These are phyloP conservation scores for Vigna radiata DNA, from an alignment of 306 rosid genomes.

Conservation along the genomic window DNA sequence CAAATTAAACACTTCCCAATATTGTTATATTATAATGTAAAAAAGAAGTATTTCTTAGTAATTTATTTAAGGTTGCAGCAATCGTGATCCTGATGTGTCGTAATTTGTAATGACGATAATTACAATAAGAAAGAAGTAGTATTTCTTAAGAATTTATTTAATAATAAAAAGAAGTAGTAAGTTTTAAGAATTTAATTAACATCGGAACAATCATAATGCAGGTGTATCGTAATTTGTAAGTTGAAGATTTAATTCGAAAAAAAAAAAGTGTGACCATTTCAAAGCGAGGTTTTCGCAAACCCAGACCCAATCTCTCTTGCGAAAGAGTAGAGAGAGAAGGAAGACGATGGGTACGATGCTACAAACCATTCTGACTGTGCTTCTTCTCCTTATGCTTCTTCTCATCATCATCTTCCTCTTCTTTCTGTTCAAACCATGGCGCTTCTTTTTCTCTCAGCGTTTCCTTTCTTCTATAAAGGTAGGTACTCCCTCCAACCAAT, in stretches of 20 bases:
- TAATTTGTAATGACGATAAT: neutral
- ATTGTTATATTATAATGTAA: too few species aligned
- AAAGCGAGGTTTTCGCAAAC: conserved; percentile 85
- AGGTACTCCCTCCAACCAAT: neutral
- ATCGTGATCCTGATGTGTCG: neutral
- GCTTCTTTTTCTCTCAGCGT: conserved; percentile 66
- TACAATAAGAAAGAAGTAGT: too few species aligned
- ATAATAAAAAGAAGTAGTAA: too few species aligned
- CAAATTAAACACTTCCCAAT: too few species aligned
- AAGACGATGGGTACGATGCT: conserved; percentile 69
- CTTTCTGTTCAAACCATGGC: conserved; percentile 95
- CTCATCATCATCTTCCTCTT: conserved; percentile 70
- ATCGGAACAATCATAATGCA: neutral
- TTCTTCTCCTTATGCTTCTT: conserved; percentile 89
- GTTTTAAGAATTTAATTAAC: neutral
- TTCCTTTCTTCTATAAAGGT: conserved; percentile 69
- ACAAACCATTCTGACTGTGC: conserved; percentile 65
- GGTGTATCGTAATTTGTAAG: neutral
- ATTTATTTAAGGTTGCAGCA: neutral
- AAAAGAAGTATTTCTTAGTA: too few species aligned
- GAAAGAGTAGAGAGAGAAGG: conserved; percentile 58
- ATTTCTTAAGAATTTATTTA: too few species aligned
- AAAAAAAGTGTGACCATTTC: conserved; percentile 69
- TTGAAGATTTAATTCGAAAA: neutral
- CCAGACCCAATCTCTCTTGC: conserved; percentile 56